phyloP scores from a whole-genome alignment of 2,329 filamentous ascomycete genomes.

The Rutstroemia sp. region DNA sequence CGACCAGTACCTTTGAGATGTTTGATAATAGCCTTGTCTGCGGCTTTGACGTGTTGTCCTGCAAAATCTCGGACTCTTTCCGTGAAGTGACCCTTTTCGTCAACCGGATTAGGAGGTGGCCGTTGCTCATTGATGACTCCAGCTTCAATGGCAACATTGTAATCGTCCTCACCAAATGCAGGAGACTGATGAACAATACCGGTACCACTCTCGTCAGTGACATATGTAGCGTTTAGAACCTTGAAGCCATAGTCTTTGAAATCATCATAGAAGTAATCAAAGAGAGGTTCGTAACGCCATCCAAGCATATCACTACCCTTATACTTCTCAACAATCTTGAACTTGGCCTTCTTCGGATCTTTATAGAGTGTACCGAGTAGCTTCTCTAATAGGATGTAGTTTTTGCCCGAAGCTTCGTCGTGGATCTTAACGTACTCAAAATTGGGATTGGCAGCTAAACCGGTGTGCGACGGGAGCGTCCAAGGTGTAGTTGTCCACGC shows the following conservation, averaged over 20 bases:
- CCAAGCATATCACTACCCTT: constrained; percentile 73
- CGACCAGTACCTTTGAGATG: constrained; percentile 70
- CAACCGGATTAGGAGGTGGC: constrained; percentile 84
- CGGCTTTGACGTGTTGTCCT: constrained; percentile 83
- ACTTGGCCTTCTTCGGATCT: constrained; percentile 92
- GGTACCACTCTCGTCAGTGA: constrained; percentile 83
- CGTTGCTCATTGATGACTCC: constrained; percentile 73
- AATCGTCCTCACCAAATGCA: constrained; percentile 94
- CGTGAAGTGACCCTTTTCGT: constrained; percentile 75
- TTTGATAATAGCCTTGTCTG: constrained; percentile 91
- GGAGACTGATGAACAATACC: constrained; percentile 92
- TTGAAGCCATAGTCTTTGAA: constrained; percentile 81
- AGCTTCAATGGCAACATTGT: constrained; percentile 67
- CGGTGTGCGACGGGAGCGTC: constrained; percentile 78
- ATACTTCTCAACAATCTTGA: constrained; percentile 70
- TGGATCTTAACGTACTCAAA: constrained; percentile 84
- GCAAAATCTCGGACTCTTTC: constrained; percentile 70
- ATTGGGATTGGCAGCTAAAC: constrained; percentile 69
- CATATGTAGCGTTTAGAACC: constrained; percentile 77
- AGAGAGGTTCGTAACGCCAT: constrained; percentile 84
- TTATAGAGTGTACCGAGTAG: constrained; percentile 82
- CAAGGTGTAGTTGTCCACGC: constrained; percentile 46
- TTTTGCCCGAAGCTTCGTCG: constrained; percentile 74
- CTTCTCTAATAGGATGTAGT: constrained; percentile 79
- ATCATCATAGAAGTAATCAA: constrained; percentile 82